Conservation (phyloP, 441 rosid genomes). For the Jatropha multifida region DNA sequence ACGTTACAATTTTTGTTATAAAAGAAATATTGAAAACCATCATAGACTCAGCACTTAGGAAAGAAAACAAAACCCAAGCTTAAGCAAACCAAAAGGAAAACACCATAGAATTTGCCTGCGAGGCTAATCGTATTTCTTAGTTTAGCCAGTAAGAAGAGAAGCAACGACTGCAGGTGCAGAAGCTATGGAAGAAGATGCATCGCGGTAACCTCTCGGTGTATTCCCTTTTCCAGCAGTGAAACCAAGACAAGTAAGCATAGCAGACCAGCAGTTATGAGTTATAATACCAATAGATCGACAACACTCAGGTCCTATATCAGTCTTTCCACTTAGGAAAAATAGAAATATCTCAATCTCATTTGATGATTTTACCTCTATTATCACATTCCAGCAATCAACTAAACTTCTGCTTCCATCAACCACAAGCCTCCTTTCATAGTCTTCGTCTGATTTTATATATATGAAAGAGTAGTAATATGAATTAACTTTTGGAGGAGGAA, state of each 20-base stretch:
- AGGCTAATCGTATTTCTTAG: constrained; percentile 8
- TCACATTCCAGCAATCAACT: constrained; percentile 52
- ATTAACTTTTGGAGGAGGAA: too few species aligned
- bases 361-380: constrained; percentile 46
- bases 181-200: constrained; percentile 21
- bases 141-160: constrained; percentile 31
- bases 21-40: too few species aligned
- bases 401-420: constrained; percentile 48
- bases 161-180: constrained; percentile 29
- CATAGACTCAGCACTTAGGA: too few species aligned
- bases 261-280: constrained; percentile 60
- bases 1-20: too few species aligned
- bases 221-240: constrained; percentile 54
- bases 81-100: background rate
- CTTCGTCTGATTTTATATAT: too few species aligned
- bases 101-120: background rate
- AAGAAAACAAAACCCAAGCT: background rate
- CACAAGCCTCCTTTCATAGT: constrained; percentile 23
- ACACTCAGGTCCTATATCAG: constrained; percentile 45
- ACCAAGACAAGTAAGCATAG: constrained; percentile 51
- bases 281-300: constrained; percentile 49
- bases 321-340: constrained; percentile 54
- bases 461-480: too few species aligned
- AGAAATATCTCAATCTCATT: constrained; percentile 42
- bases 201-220: constrained; percentile 59